These are phyloP conservation scores for Gillenia trifoliata DNA, from an alignment of 306 rosid genomes.

Conservation along the genomic window DNA sequence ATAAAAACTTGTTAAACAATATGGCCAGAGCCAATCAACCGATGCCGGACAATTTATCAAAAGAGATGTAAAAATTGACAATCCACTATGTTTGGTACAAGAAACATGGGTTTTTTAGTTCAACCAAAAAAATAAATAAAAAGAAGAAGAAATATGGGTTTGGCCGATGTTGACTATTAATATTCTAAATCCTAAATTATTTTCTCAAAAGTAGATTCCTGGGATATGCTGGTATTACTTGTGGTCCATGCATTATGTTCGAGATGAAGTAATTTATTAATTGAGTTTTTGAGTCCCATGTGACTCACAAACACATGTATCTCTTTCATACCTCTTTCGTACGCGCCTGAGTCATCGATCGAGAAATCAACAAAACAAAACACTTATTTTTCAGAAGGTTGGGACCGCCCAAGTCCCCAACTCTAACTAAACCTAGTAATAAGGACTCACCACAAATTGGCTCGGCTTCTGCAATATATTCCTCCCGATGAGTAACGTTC, in stretches of 20 bases:
- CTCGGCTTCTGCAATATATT: too few species aligned
- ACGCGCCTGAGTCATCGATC: background rate
- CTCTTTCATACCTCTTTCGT: background rate
- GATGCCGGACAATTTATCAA: too few species aligned
- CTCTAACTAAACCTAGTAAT: too few species aligned
- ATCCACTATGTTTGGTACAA: background rate
- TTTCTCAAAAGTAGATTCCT: background rate
- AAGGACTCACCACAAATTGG: too few species aligned
- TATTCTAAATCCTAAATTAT: background rate
- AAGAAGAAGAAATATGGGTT: background rate
- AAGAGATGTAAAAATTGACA: too few species aligned
- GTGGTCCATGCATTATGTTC: background rate
- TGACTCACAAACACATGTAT: background rate
- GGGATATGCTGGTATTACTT: background rate
- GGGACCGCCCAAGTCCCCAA: background rate
- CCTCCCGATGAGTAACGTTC: background rate
- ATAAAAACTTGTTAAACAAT: background rate
- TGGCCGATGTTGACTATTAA: background rate
- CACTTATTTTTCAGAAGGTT: background rate
- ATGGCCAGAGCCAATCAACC: background rate
- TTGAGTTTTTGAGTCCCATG: background rate
- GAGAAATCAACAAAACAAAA: background rate
- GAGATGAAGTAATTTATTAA: background rate
- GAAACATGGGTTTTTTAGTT: background rate
- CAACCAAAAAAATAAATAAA: too few species aligned